Evolutionary conservation across 1,139 yeast species (phyloP).

Genomic region (Scheffersomyces insectosa): DNA sequence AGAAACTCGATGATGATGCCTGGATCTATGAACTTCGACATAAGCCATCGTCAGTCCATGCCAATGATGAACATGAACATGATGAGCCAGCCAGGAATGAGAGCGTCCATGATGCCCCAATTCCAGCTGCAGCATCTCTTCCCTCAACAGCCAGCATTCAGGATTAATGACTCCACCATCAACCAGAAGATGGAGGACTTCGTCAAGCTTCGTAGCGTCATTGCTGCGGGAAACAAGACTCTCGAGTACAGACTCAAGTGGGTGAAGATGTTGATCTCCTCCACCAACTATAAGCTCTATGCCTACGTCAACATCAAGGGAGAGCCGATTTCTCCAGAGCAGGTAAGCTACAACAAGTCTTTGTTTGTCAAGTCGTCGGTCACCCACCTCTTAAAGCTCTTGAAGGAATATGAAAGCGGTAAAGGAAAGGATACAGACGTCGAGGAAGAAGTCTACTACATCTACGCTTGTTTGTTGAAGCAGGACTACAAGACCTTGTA

Average conservation of each 20-base stretch:
- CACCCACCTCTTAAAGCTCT: slow-evolving; percentile 39
- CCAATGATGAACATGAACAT: slow-evolving; percentile 3
- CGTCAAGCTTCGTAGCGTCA: slow-evolving; percentile 33
- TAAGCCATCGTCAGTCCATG: neutral
- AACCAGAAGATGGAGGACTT: slow-evolving; percentile 38
- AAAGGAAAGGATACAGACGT: slow-evolving; percentile 24
- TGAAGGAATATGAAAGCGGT: slow-evolving; percentile 35
- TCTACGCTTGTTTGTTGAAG: slow-evolving; percentile 43
- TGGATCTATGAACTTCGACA: neutral
- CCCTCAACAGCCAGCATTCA: slow-evolving; percentile 10
- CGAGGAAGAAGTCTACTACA: slow-evolving; percentile 27
- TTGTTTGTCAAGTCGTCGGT: slow-evolving; percentile 42
- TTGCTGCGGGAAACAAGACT: slow-evolving; percentile 47
- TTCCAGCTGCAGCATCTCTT: slow-evolving; percentile 2
- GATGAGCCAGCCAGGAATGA: slow-evolving; percentile 3
- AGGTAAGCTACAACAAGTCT: slow-evolving; percentile 32
- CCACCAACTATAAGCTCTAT: slow-evolving; percentile 43
- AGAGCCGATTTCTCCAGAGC: slow-evolving; percentile 35
- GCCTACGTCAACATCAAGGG: slow-evolving; percentile 48
- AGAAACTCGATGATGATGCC: slow-evolving; percentile 20
- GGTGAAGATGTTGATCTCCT: slow-evolving; percentile 46
- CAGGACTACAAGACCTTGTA: slow-evolving; percentile 33
- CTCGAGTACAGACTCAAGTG: slow-evolving; percentile 45
- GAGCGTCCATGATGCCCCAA: slow-evolving; percentile 9
- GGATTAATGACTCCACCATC: slow-evolving; percentile 23